Evolutionary conservation across 371 early-diverging fungal genomes (phyloP), one percentile per base, ranked within the genome.

Genomic region (Furculomyces boomerangus): DNA sequence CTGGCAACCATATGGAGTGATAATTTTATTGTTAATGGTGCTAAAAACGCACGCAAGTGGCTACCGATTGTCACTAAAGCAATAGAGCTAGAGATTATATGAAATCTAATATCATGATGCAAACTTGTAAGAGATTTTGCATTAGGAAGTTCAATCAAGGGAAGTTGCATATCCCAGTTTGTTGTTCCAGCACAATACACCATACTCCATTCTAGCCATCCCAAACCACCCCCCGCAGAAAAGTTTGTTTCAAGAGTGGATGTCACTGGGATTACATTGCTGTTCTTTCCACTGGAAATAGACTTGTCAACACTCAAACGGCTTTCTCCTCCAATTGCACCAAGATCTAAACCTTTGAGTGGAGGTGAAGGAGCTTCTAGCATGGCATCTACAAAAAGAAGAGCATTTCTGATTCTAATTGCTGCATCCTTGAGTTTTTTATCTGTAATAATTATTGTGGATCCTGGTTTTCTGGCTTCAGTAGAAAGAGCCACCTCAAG

Each of bases 291-390:
- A 8, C 8, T 13, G 7, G 10, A 13, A 49, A 49, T 20, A 49
- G 30, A 30, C 18, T 26, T 26, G 14, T 13, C 13, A 5, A 49
- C 10, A 10, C 27, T 10, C 22, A 31, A 45, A 41, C 2, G 22
- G 28, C 32, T 39, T 8, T 32, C 20, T 1, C 53, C 43, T 13
- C 50, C 1, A 16, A 52, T 18, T 2, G 30, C 41, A 3, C 53
- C 58, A 30, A 45, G 20, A 30, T 54, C 26, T 26, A 46, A 40
- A 20, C 35, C 22, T 27, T 29, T 27, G 35, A 27, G 18, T 16
- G 61, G 22, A 14, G 65, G 48, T 1, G 57, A 53, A 3, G 68
- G 65, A 0, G 68, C 60, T 27, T 68, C 68, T n/a, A 68, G 56
- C 22, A 62, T 62, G 25, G 60, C 60, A 13, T 68, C 68, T 22